Conservation (phyloP, 805 yeast species). For the Blastobotrys americana region DNA sequence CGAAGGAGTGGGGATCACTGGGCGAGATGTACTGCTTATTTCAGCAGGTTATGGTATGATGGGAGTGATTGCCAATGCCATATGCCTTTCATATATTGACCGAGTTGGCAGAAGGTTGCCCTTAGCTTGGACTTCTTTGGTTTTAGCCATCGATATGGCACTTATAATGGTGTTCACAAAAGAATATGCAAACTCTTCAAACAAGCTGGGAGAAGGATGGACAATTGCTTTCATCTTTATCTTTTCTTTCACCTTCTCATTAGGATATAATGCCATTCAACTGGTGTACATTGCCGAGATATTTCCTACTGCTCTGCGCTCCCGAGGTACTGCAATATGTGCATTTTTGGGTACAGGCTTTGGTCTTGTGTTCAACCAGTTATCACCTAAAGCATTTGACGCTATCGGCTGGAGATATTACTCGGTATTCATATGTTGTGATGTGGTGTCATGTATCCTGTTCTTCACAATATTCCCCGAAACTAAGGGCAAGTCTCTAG, state of each 20-base stretch:
- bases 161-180: constrained; percentile 2
- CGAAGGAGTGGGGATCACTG: constrained; percentile 1
- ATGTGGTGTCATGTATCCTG: neutral
- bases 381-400: constrained; percentile 4
- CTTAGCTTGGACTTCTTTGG: neutral
- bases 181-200: neutral
- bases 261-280: neutral
- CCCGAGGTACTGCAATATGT: constrained; percentile 8
- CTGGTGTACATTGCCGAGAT: constrained; percentile 7
- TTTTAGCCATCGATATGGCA: neutral
- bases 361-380: constrained; percentile 3
- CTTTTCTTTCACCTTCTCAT: constrained; percentile 1
- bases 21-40: constrained; percentile 1
- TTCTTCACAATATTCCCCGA: constrained; percentile 7
- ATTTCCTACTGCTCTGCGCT: constrained; percentile 8
- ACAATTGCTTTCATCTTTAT: constrained; percentile 6
- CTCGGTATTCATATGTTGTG: constrained; percentile 7
- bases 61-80: constrained; percentile 4
- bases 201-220: neutral
- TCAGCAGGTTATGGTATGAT: constrained; percentile 4
- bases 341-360: constrained; percentile 5
- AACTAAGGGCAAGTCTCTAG: constrained; percentile 7
- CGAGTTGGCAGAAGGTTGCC: constrained; percentile 5
- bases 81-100: neutral
- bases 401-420: constrained; percentile 1